A percentile compares a stretch with the other conserved stretches of the same genome.
Conservation (phyloP, 2,329 filamentous ascomycete genomes). For the Paecilomyces sp. region DNA sequence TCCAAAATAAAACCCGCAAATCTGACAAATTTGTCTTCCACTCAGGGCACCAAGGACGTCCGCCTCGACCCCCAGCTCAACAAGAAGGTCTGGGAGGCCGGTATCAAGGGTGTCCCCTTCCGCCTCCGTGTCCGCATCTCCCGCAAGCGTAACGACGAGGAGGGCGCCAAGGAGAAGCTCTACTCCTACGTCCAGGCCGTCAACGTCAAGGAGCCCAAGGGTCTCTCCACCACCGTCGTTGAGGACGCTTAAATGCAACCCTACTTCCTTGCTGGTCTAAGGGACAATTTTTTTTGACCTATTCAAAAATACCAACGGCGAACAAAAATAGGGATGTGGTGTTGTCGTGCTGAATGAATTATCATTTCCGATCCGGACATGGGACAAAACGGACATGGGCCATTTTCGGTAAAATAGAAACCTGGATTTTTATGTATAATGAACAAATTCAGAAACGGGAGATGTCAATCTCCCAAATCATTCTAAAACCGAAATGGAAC, state of each 20-base stretch:
- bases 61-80: slow-evolving; percentile 97
- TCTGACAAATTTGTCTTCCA: slow-evolving; percentile 3
- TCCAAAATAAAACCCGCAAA: background rate
- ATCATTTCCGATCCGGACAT: background rate
- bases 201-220: slow-evolving; percentile 99
- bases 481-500: background rate
- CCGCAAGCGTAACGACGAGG: slow-evolving; percentile 99
- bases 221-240: slow-evolving; percentile 85
- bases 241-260: slow-evolving; percentile 49
- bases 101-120: slow-evolving; percentile 98
- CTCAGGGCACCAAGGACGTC: slow-evolving; percentile 89
- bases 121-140: slow-evolving; percentile 97
- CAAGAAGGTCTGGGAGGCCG: slow-evolving; percentile 99
- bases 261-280: background rate
- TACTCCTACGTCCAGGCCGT: slow-evolving; percentile 99
- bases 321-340: background rate
- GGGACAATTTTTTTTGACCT: background rate
- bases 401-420: background rate
- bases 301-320: background rate
- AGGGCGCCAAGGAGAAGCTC: slow-evolving; percentile 98
- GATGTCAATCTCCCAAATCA: background rate
- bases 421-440: background rate
- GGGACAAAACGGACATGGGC: background rate
- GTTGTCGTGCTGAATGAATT: background rate
- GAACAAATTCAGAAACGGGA: background rate